phyloP scores from a whole-genome alignment of 768 basidiomycete genomes.

The Candolleomyces aberdarensis region DNA sequence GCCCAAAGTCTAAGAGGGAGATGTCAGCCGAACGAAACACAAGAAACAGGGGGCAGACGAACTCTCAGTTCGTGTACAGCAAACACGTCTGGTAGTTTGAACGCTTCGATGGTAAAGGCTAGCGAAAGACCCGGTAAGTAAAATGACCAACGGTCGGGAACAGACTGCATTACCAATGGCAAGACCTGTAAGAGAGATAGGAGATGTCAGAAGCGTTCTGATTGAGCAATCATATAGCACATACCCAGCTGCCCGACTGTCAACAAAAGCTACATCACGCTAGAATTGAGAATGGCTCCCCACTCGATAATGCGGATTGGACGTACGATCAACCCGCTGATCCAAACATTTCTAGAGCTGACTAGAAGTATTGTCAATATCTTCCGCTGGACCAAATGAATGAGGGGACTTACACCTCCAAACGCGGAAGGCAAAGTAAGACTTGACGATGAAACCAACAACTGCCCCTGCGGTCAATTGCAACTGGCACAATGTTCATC shows the following conservation, averaged over 20 bases:
- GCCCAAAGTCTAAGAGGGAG: constrained; percentile 40
- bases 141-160: not conserved
- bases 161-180: constrained; percentile 32
- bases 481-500: constrained; percentile 27
- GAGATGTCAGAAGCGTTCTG: constrained; percentile 4
- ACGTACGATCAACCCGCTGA: constrained; percentile 54
- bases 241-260: constrained; percentile 50
- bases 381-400: not conserved
- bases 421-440: constrained; percentile 57
- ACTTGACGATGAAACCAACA: constrained; percentile 58
- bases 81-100: constrained; percentile 39
- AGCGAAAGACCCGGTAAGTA: not conserved
- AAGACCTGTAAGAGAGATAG: constrained; percentile 21
- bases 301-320: not conserved
- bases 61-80: constrained; percentile 47
- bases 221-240: not conserved
- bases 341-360: constrained; percentile 51
- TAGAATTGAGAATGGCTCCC: not conserved
- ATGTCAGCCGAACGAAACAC: not conserved
- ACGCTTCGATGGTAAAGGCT: constrained; percentile 48
- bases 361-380: constrained; percentile 33
- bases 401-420: constrained; percentile 51
- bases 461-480: constrained; percentile 47
- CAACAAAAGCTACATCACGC: constrained; percentile 22
- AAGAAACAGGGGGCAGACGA: constrained; percentile 7